These are phyloP conservation scores for Kurtzmaniella cleridarum DNA, from an alignment of 805 yeast species.

Conservation along the genomic window DNA sequence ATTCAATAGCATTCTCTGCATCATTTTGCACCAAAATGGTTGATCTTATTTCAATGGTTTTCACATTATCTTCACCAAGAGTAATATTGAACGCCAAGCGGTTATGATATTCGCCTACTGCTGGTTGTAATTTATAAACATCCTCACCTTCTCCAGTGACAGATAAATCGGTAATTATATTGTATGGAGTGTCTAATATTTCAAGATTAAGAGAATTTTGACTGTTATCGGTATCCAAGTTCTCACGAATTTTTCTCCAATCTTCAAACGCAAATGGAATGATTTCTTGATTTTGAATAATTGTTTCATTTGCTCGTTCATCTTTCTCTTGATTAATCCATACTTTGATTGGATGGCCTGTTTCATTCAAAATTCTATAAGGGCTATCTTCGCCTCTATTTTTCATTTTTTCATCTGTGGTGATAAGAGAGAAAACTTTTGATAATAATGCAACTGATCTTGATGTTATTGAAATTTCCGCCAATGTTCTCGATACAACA, in stretches of 20 bases:
- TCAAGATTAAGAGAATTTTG: conserved; percentile 61
- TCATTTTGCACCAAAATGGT: conserved; percentile 64
- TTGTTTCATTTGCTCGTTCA: conserved; percentile 18
- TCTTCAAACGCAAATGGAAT: conserved; percentile 92
- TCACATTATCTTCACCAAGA: conserved; percentile 72
- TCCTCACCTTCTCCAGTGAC: conserved; percentile 83
- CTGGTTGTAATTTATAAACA: conserved; percentile 61
- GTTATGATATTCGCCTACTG: conserved; percentile 55
- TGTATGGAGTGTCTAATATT: conserved; percentile 52
- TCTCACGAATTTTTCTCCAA: conserved; percentile 83
- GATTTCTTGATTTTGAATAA: conserved; percentile 43
- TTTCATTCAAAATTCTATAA: conserved; percentile 72
- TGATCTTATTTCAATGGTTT: conserved; percentile 71
- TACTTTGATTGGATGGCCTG: conserved; percentile 75
- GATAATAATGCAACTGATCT: conserved; percentile 74
- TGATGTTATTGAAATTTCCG: conserved; percentile 78
- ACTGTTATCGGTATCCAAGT: conserved; percentile 58
- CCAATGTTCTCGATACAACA: conserved; percentile 66
- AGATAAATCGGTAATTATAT: conserved; percentile 49
- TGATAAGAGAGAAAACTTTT: conserved; percentile 56
- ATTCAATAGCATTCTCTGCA: conserved; percentile 50
- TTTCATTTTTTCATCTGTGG: conserved; percentile 48
- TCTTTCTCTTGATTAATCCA: conserved; percentile 60
- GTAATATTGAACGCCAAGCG: conserved; percentile 68
- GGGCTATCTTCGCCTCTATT: conserved; percentile 81